Conservation (phyloP, 805 yeast genomes). For the Kazachstania viticola region DNA sequence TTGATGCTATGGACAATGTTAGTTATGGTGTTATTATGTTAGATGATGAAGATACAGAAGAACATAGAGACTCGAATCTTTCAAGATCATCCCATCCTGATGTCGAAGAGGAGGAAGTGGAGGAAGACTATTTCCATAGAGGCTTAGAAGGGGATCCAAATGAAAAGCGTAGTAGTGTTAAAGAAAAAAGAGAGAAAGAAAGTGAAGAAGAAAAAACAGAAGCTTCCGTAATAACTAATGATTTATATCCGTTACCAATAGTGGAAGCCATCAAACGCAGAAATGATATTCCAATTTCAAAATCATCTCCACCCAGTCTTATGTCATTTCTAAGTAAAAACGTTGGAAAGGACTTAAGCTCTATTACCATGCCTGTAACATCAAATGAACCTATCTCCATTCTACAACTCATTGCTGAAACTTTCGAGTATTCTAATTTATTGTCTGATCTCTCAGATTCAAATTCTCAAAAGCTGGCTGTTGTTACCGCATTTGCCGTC, state of each 20-base stretch:
- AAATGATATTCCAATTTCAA: slow-evolving; percentile 44
- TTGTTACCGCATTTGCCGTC: slow-evolving; percentile 71
- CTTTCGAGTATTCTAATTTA: slow-evolving; percentile 62
- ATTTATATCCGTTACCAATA: slow-evolving; percentile 57
- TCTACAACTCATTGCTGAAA: slow-evolving; percentile 69
- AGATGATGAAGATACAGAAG: slow-evolving; percentile 25
- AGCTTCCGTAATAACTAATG: too few species aligned
- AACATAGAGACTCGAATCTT: slow-evolving; percentile 3
- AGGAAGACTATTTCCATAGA: neutral
- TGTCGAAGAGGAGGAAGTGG: neutral
- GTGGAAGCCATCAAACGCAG: slow-evolving; percentile 39
- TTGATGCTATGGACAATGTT: slow-evolving; percentile 54
- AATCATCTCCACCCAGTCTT: slow-evolving; percentile 69
- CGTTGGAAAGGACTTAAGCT: slow-evolving; percentile 80
- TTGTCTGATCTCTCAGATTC: slow-evolving; percentile 48
- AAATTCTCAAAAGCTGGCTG: slow-evolving; percentile 47
- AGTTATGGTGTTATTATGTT: slow-evolving; percentile 46
- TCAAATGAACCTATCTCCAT: slow-evolving; percentile 85
- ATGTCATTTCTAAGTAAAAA: slow-evolving; percentile 73
- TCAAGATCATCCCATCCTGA: neutral
- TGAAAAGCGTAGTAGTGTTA: neutral
- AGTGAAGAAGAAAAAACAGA: too few species aligned
- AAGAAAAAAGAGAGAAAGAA: neutral
- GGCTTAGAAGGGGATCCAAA: neutral
- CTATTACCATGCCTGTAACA: slow-evolving; percentile 88